A percentile compares a stretch with the other conserved stretches of the same genome.
Evolutionary conservation across 2,329 filamentous ascomycete genomes (phyloP).

Genomic region (Fusarium dimerum): DNA sequence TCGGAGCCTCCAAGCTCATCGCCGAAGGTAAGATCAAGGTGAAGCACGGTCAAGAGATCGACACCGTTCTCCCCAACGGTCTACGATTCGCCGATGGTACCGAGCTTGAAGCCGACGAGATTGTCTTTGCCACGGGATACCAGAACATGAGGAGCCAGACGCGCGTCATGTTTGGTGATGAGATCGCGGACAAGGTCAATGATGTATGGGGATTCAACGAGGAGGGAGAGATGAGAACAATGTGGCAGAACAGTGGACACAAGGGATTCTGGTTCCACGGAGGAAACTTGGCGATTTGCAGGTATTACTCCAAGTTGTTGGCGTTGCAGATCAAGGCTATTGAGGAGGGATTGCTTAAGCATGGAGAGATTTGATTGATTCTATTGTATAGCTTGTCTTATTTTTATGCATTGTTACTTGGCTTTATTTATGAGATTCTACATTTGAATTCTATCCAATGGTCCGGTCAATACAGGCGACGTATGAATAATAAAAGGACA

Average conservation of each 20-base stretch:
- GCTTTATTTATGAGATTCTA: too few relatives aligned
- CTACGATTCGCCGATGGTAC: conserved; percentile 55
- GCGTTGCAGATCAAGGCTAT: conserved; percentile 54
- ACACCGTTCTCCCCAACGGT: conserved; percentile 47
- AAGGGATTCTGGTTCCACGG: conserved; percentile 68
- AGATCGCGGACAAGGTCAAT: conserved; percentile 56
- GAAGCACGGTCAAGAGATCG: conserved; percentile 58
- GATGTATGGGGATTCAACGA: conserved; percentile 65
- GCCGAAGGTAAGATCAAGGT: conserved; percentile 64
- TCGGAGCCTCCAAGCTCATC: conserved; percentile 64
- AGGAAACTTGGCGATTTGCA: conserved; percentile 63
- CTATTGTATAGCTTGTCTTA: too few relatives aligned
- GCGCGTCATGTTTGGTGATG: conserved; percentile 61
- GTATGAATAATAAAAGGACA: too few relatives aligned
- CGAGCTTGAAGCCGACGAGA: conserved; percentile 60
- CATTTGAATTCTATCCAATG: too few relatives aligned
- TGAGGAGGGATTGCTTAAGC: conserved; percentile 39
- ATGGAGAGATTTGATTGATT: conserved; percentile 31
- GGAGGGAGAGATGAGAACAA: conserved; percentile 56
- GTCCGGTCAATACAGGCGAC: too few relatives aligned
- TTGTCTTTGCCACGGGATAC: conserved; percentile 66
- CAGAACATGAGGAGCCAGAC: conserved; percentile 68
- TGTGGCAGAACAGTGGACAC: conserved; percentile 62
- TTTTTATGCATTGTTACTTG: too few relatives aligned
- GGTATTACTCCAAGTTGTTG: conserved; percentile 58